Percentiles rank a stretch among this genome's conserved stretches.
phyloP scores from a whole-genome alignment of 2,329 filamentous ascomycete species.

The Colletotrichum musae region DNA sequence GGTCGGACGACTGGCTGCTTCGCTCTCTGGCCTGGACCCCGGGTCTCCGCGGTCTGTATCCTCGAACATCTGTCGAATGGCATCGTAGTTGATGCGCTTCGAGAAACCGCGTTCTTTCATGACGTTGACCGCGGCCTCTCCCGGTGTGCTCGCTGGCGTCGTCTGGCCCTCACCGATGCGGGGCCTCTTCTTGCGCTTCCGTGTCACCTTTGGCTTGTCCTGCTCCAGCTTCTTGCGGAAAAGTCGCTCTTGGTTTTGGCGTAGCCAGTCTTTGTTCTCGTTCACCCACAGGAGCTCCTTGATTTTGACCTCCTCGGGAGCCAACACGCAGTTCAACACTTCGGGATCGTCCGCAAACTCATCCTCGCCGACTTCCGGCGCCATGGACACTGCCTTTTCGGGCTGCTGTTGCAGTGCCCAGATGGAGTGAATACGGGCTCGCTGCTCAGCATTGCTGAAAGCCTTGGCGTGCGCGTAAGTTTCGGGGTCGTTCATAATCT shows the following conservation, averaged over 20 bases:
- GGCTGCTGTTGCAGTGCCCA: constrained; percentile 65
- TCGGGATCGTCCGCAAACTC: constrained; percentile 94
- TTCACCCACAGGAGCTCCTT: constrained; percentile 97
- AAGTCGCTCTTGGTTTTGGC: constrained; percentile 86
- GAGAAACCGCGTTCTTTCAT: constrained; percentile 78
- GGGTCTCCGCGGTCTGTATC: constrained; percentile 59
- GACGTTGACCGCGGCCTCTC: constrained; percentile 78
- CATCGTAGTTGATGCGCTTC: constrained; percentile 82
- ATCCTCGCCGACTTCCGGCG: constrained; percentile 78
- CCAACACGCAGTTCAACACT: constrained; percentile 84
- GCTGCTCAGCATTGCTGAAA: constrained; percentile 71
- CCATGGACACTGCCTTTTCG: constrained; percentile 67
- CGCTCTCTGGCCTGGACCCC: constrained; percentile 66
- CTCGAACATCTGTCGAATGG: constrained; percentile 71
- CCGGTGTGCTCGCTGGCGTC: constrained; percentile 76
- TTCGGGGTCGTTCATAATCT: constrained; percentile 75
- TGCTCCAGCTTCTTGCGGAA: constrained; percentile 79
- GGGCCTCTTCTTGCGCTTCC: constrained; percentile 68
- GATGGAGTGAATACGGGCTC: constrained; percentile 67
- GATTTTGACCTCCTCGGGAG: constrained; percentile 79
- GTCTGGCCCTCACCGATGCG: constrained; percentile 76
- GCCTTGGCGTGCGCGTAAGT: constrained; percentile 69
- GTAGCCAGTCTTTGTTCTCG: constrained; percentile 93
- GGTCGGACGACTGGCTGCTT: constrained; percentile 51
- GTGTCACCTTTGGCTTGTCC: constrained; percentile 69